Evolutionary conservation across 2,329 filamentous ascomycete species (phyloP).

Genomic region (Colletotrichum tropicale): DNA sequence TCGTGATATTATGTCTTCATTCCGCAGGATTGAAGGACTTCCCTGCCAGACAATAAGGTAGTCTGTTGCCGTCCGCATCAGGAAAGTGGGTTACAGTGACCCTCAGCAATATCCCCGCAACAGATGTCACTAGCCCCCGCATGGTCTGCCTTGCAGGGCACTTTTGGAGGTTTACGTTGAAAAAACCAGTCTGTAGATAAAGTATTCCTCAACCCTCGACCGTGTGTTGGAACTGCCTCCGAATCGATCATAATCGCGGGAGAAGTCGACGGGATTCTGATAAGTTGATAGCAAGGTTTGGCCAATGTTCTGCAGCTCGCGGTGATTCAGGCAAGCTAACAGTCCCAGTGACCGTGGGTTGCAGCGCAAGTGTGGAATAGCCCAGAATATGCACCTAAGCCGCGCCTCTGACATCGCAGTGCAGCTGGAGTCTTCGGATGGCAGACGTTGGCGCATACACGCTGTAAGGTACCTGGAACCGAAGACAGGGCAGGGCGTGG

Average conservation of each 20-base stretch:
- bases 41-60: background rate
- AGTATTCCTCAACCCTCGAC: background rate
- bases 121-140: background rate
- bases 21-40: background rate
- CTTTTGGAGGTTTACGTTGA: background rate
- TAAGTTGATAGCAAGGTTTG: background rate
- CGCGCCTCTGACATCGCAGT: background rate
- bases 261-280: background rate
- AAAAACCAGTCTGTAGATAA: background rate
- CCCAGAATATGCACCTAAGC: background rate
- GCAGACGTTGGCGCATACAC: background rate
- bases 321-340: slow-evolving; percentile 5
- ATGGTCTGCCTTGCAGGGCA: background rate
- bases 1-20: background rate
- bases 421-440: slow-evolving; percentile 8
- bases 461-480: slow-evolving; percentile 15
- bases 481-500: background rate
- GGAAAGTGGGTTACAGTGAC: background rate
- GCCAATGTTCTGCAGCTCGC: background rate
- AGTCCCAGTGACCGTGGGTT: background rate
- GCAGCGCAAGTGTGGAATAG: background rate
- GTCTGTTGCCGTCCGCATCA: background rate
- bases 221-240: background rate
- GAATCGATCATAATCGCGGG: background rate
- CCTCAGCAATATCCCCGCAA: background rate